phyloP scores from a whole-genome alignment of 202 grass and related monocot species.

The Zoysia matrella region DNA sequence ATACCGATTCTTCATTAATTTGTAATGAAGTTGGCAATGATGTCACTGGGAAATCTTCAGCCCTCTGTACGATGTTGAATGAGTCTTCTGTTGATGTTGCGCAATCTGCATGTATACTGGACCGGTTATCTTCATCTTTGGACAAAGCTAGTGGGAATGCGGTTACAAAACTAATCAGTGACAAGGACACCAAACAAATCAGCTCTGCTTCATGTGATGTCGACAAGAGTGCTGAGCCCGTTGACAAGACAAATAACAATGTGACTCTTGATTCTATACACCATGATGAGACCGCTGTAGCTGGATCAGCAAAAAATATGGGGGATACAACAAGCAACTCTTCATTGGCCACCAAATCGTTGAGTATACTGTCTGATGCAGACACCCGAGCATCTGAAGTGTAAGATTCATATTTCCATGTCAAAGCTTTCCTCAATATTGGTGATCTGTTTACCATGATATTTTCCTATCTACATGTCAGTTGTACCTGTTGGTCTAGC shows the following conservation, averaged over 20 bases:
- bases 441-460: conserved; percentile 20
- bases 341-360: conserved; percentile 62
- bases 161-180: conserved; percentile 9
- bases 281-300: conserved; percentile 33
- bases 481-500: neutral
- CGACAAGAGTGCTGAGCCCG: conserved; percentile 41
- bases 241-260: conserved; percentile 24
- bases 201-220: conserved; percentile 30
- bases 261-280: conserved; percentile 27
- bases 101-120: conserved; percentile 34
- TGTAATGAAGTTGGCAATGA: conserved; percentile 33
- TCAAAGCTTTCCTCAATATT: conserved; percentile 28
- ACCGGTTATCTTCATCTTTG: conserved; percentile 48
- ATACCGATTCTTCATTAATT: conserved; percentile 8
- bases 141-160: conserved; percentile 54
- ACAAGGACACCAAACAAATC: conserved; percentile 28
- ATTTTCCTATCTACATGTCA: neutral
- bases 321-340: conserved; percentile 56
- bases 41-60: conserved; percentile 17
- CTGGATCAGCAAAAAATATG: conserved; percentile 48
- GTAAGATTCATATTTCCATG: conserved; percentile 62
- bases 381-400: conserved; percentile 54
- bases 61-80: conserved; percentile 37
- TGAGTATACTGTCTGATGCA: conserved; percentile 65
- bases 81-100: conserved; percentile 34